Base-by-base conservation (phyloP, 345 rosid species). In the Clarkia xantiana region DNA sequence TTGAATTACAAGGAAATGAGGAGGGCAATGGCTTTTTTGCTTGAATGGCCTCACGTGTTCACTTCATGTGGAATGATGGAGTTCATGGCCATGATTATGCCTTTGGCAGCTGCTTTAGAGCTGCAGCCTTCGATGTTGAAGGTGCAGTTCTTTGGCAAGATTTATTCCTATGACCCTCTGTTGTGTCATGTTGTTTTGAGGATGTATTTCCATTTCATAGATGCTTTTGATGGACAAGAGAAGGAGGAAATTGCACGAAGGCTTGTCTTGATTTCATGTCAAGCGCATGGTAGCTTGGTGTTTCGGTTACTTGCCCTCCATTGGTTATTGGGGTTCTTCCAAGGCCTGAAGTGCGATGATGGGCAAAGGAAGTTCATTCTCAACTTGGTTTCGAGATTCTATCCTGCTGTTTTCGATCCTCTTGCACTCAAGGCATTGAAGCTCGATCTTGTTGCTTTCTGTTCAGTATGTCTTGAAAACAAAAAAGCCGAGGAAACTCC, bases 61-160 rank as follows among this genome's bases (percentile, higher is more conserved):
- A 81, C 94, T 11, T 81, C 98, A 0, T 78, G 72, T 63, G 98
- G 77, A 45, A 86, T 78, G 80, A 55, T 81, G 80, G 93, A 86
- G 55, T 80, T 91, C 60, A 55, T 84, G 81, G 76, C 73, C 36
- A 70, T 86, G 87, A 69, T 91, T 50, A 74, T 84, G 65, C 96
- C 96, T 0, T 53, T 91, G 54, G 93, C 84, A 0, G 63, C 67
- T 9, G 80, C 80, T 36, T 61, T 91, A 75, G 96, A 81, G 58
- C 75, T 91, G 71, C 96, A 81, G 69, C 74, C 84, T 0, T 91
- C 98, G 9, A 81, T 86, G 93, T 52, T 91, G 72, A 91, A 75
- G 69, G 94, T 91, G 45, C 94, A 91, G 72, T 84, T 91, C 61
- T 78, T 79, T 45, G 80, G 89, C 54, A 75, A 86, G 93, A 74